Evolutionary conservation across 2,329 filamentous ascomycete species (phyloP), one percentile per base, ranked within the genome.

Genomic region (Nothomitra cinnamomea): DNA sequence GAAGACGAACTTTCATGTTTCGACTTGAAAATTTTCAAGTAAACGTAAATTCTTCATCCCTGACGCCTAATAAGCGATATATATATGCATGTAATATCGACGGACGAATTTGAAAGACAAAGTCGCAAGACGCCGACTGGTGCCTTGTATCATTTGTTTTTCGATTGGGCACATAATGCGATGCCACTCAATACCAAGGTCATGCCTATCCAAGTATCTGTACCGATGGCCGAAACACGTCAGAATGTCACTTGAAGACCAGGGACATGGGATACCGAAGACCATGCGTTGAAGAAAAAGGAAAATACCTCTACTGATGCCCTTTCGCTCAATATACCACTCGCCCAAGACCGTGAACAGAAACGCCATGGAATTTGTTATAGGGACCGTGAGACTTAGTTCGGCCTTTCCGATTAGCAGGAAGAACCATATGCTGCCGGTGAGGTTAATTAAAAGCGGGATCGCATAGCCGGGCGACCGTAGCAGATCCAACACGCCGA

Each of bases 371-470:
- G 88, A 94, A 63, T 96, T 96, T 1, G 90, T 89, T 57, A 96
- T 92, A 1, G 90, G 90, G 0, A 96, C 89, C 1, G 89, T 95
- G 57, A 96, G 72, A 63, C 88, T 95, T 60, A 96, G 65, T 67
- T 96, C 90, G 61, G 89, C 89, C 66, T 92, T 80, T 5, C 90
- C 90, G 68, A 96, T 90, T 58, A 96, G 72, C 60, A 96, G 69
- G 61, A 96, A 96, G 69, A 96, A 96, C 90, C 90, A 96, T 54
- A 95, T 76, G 63, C 87, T 94, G 28, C 90, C 90, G 2, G 90
- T 95, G 53, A 96, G 70, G 65, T 96, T 96, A 55, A 95, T 69
- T 52, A 95, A 69, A 60, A 96, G 68, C 19, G 90, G 90, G 24
- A 94, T 69, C 4, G 87, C 85, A 67, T 96, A 96, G 17, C 79